Evolutionary conservation across 805 yeast species (phyloP), one percentile per base, ranked within the genome.

Genomic region (Zygotorulaspora sp.): DNA sequence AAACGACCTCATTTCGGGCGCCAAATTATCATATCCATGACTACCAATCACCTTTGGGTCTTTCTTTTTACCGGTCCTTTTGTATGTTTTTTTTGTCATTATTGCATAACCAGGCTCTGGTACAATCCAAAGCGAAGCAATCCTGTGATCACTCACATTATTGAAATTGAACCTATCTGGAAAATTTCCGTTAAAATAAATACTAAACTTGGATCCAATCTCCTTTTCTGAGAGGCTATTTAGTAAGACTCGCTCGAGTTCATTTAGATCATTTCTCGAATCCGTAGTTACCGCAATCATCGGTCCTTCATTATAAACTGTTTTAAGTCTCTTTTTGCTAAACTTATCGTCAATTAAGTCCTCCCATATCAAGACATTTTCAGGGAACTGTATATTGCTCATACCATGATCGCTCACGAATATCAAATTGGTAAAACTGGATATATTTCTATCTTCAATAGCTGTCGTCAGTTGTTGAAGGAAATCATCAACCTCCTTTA

Each of bases 401-500:
- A 87, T 88, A 8, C 96, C 96, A 57, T 88, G 96, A 58, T 89
- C 96, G 30, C 95, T 84, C 3, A 89, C 83, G 29, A 89, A 65
- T 0, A 90, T 62, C 14, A 89, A 62, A 56, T 90, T 89, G 13
- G 83, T 83, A 28, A 86, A 70, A 15, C 77, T 69, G 0, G 72
- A 62, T 42, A 87, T 62, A 47, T 83, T 78, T 38, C 95, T 67
- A 13, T 57, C 52, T 1, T 53, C 41, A 14, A 89, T 49, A 6
- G 74, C 80, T 17, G 61, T 44, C 11, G 70, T 63, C 26, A 86
- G 41, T 4, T 65, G 55, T 11, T 68, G 71, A 10, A 90, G 60
- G 45, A 81, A 80, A 10, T 58, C 53, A 63, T 90, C 97, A 6
- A 88, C 89, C 35, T 75, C 64, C 2, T 49, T 53, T 38, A 87